phyloP scores from a whole-genome alignment of 179 eudicot species.

The Spinacia oleracea region DNA sequence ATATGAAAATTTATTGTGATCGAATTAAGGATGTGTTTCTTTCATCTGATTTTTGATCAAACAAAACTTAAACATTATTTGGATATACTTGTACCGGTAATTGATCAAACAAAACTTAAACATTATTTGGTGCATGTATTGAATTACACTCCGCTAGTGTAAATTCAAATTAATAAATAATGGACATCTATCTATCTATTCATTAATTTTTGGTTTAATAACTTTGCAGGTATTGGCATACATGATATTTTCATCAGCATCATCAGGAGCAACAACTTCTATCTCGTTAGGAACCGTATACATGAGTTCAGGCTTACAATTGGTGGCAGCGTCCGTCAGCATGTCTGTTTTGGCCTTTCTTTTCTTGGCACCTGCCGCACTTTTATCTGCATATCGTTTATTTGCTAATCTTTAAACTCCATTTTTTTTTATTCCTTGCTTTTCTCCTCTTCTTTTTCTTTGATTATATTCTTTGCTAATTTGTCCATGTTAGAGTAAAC shows the following conservation, averaged over 20 bases:
- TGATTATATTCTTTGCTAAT: background rate
- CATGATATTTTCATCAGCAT: conserved; percentile 30
- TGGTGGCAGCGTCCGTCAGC: conserved; percentile 25
- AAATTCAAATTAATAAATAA: no score
- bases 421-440: background rate
- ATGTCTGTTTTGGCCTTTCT: conserved; percentile 27
- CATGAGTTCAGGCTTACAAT: background rate
- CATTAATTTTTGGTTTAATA: background rate
- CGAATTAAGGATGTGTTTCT: no score
- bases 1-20: no score
- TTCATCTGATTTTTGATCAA: no score
- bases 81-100: no score
- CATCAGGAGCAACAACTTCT: conserved; percentile 14
- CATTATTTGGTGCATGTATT: no score
- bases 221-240: conserved; percentile 29
- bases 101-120: no score
- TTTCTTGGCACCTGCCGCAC: conserved; percentile 20
- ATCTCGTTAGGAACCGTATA: no score
- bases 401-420: conserved; percentile 11
- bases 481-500: background rate
- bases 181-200: no score
- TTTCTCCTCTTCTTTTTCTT: background rate
- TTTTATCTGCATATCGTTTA: conserved; percentile 31
- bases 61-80: no score
- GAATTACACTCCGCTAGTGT: no score